phyloP scores from a whole-genome alignment of 1,284 basidiomycete genomes.

The Tilletia setariae region DNA sequence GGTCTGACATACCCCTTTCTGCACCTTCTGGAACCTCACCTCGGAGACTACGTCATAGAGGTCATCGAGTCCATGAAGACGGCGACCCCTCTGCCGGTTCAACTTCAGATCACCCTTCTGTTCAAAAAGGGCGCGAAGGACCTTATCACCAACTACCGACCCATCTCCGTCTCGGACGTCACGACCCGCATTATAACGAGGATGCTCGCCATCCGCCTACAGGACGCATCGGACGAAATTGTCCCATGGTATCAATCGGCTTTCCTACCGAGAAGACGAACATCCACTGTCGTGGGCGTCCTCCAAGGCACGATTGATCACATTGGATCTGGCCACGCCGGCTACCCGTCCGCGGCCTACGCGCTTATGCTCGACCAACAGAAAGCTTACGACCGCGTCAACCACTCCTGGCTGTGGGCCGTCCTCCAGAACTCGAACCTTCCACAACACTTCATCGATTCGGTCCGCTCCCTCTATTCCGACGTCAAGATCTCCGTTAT shows the following conservation, averaged over 20 bases:
- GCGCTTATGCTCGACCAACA: background rate
- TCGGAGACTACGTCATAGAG: background rate
- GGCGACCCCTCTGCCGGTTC: background rate
- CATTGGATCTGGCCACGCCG: background rate
- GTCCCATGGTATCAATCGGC: background rate
- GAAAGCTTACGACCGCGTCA: background rate
- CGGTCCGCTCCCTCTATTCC: background rate
- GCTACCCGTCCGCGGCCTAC: background rate
- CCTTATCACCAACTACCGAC: background rate
- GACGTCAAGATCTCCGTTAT: background rate
- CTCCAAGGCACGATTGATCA: background rate
- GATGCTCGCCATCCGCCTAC: background rate
- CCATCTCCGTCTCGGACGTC: background rate
- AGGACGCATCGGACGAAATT: background rate
- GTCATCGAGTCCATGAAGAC: background rate
- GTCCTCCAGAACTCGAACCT: background rate
- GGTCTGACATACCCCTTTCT: background rate
- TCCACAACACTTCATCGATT: background rate
- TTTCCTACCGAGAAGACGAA: too few relatives aligned
- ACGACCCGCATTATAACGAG: background rate
- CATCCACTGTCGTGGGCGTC: background rate
- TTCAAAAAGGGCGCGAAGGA: background rate
- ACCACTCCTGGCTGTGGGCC: background rate
- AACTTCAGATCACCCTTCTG: background rate
- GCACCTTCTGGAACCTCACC: background rate